phyloP scores from a whole-genome alignment of 192 early-diverging fungal species.

The Backusella westeae region DNA sequence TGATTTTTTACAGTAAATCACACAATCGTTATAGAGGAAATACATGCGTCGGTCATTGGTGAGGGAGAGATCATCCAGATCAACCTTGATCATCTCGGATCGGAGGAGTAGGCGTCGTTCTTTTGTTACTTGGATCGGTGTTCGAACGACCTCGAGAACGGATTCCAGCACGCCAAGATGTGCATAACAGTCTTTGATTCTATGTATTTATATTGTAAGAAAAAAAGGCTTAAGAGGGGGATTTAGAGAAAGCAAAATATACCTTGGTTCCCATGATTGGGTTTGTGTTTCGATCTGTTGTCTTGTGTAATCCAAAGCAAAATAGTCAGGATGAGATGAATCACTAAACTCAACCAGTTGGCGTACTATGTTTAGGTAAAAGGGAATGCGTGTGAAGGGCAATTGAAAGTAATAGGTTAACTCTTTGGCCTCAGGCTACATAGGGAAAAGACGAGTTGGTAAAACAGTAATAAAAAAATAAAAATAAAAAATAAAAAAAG shows the following conservation, averaged over 20 bases:
- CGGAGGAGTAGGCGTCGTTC: conserved; percentile 15
- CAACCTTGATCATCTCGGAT: conserved; percentile 16
- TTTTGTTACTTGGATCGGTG: conserved; percentile 8
- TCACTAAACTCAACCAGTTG: conserved; percentile 16
- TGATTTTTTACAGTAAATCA: conserved; percentile 19
- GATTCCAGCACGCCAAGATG: conserved; percentile 8
- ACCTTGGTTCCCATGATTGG: conserved; percentile 2
- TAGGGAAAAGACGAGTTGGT: neutral
- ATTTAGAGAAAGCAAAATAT: neutral
- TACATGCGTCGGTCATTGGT: conserved; percentile 14
- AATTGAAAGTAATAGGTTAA: conserved; percentile 9
- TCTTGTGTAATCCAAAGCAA: neutral
- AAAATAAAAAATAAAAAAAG: no score
- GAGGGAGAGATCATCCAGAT: neutral
- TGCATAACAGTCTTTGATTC: conserved; percentile 12
- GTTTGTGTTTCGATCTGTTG: neutral
- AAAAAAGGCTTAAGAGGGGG: neutral
- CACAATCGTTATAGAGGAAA: conserved; percentile 26
- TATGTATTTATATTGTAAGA: neutral
- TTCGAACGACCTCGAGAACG: neutral
- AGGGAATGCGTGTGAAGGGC: neutral
- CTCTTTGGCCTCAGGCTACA: neutral
- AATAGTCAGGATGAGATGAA: conserved; percentile 24
- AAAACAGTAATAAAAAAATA: neutral
- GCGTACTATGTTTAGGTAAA: neutral